Evolutionary conservation across 495 filamentous ascomycete species (phyloP).

Genomic region (Penicillium lividum): DNA sequence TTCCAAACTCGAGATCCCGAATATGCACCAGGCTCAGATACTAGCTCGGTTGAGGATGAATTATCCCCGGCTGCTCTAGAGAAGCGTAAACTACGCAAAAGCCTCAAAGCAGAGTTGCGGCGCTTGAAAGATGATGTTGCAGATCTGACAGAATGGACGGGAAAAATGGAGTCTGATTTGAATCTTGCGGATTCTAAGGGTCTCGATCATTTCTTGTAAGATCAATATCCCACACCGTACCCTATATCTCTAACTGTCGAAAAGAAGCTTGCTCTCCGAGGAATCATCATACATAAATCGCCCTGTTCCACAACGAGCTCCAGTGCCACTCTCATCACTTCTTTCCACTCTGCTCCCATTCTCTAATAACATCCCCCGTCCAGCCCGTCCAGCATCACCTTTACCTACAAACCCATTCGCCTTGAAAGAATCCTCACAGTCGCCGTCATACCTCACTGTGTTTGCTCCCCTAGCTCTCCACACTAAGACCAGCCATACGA

Average conservation of each 20-base stretch:
- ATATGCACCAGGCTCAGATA: conserved; percentile 12
- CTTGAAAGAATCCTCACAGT: conserved; percentile 30
- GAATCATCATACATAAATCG: conserved; percentile 25
- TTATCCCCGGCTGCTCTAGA: conserved; percentile 31
- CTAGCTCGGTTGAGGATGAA: conserved; percentile 7
- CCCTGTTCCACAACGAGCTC: conserved; percentile 11
- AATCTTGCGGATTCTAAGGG: conserved; percentile 22
- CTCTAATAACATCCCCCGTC: conserved; percentile 32
- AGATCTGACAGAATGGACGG: conserved; percentile 40
- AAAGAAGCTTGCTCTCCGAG: conserved; percentile 31
- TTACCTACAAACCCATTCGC: conserved; percentile 40
- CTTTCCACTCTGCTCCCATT: conserved; percentile 46
- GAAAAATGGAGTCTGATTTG: conserved; percentile 24
- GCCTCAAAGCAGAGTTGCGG: conserved; percentile 34
- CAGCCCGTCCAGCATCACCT: conserved; percentile 23
- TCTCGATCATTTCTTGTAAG: conserved; percentile 36
- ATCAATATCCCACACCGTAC: background rate
- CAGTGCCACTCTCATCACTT: conserved; percentile 38
- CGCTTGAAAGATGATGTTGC: conserved; percentile 39
- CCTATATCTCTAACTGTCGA: conserved; percentile 17
- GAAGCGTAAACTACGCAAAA: conserved; percentile 33
- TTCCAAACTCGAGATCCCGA: conserved; percentile 19
- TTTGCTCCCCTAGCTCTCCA: conserved; percentile 41
- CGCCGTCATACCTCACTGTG: conserved; percentile 37
- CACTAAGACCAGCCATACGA: conserved; percentile 26